Evolutionary conservation across 208 protist genomes (phyloP), one percentile per base, ranked within the genome.

Genomic region (Leishmania guyanensis): DNA sequence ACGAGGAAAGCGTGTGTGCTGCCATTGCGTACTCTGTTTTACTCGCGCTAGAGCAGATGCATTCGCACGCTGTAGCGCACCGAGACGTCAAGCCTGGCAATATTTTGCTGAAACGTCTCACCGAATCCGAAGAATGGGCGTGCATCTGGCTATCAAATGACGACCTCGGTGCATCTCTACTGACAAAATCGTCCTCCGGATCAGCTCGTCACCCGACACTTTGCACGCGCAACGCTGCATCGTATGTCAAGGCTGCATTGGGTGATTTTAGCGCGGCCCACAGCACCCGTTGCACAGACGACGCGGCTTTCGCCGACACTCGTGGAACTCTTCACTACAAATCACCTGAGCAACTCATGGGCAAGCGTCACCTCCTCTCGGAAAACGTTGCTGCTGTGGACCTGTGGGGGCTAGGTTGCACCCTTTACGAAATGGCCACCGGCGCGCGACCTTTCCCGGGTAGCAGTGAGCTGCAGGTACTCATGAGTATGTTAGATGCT

Each of bases 41-140:
- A 16, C 79, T 82, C 1, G 93, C 93, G 16, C 82, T 97, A 70
- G 85, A 73, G 43, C 82, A 92, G 73, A 62, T 95, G 72, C 93
- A 97, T 77, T 79, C 74, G n/a, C 82, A 81, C 46, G 91, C 87
- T 17, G 81, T 97, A 36, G 90, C 88, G 1, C 93, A 97, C 80
- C 88, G 91, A 51, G 93, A 97, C 58, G 89, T 97, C 72, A 97
- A 97, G 83, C 93, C 93, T 60, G 91, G 91, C 56, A 97, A 97
- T 84, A 89, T 97, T 77, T 81, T 97, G 36, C 86, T 97, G 46
- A 92, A 91, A 43, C 77, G 26, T 29, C 56, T 88, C 60, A 54
- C 76, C 2, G 54, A 33, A 8, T 0, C 71, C 22, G 81, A 85
- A 39, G 36, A 81, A 39, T 85, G 81, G 81, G 56, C 81, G 6